Percentiles rank a stretch among this genome's conserved stretches.
phyloP scores from a whole-genome alignment of 1,139 yeast genomes.

The Pichiaceae sp. region DNA sequence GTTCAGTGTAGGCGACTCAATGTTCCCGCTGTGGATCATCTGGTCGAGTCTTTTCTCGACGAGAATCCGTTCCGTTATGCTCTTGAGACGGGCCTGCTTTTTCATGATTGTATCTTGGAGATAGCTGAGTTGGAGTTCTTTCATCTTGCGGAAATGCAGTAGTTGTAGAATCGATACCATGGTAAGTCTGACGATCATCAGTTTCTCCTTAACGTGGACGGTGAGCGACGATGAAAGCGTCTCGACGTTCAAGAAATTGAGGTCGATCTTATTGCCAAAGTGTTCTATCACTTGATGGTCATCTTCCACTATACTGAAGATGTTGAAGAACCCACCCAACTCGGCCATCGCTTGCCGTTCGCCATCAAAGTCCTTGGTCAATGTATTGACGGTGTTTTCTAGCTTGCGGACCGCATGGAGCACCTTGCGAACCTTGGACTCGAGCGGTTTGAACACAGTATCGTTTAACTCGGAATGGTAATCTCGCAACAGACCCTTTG shows the following conservation, averaged over 20 bases:
- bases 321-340: conserved; percentile 9
- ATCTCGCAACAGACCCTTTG: conserved; percentile 17
- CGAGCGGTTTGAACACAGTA: conserved; percentile 19
- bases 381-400: conserved; percentile 15
- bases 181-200: conserved; percentile 23
- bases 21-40: conserved; percentile 7
- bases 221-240: conserved; percentile 20
- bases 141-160: conserved; percentile 24
- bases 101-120: conserved; percentile 19
- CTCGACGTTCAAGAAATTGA: conserved; percentile 26
- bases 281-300: conserved; percentile 22
- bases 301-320: conserved; percentile 19
- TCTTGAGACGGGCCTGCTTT: conserved; percentile 19
- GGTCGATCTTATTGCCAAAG: conserved; percentile 27
- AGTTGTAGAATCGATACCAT: conserved; percentile 17
- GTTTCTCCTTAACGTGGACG: conserved; percentile 23
- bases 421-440: conserved; percentile 11
- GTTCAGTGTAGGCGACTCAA: conserved; percentile 13
- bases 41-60: conserved; percentile 17
- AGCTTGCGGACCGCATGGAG: conserved; percentile 11
- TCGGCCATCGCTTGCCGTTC: conserved; percentile 14
- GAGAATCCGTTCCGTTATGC: conserved; percentile 15
- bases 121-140: conserved; percentile 25
- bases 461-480: conserved; percentile 17
- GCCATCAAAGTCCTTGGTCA: conserved; percentile 18